Evolutionary conservation across 495 filamentous ascomycete genomes (phyloP).

Genomic region (Penicillium argentinense): DNA sequence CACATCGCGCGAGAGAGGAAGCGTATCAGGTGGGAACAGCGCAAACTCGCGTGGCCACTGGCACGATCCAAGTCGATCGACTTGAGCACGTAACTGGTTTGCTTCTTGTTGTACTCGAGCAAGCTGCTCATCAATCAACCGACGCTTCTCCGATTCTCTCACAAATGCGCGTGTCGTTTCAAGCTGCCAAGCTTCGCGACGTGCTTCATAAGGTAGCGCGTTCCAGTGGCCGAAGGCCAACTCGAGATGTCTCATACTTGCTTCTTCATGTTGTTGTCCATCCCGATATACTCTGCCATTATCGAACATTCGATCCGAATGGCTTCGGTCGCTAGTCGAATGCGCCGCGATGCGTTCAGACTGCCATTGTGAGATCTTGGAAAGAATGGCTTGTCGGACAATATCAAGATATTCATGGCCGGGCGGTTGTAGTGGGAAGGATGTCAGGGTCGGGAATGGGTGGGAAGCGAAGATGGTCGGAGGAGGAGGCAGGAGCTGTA

Average conservation of each 20-base stretch:
- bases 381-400: slow-evolving; percentile 61
- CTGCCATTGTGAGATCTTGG: slow-evolving; percentile 64
- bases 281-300: slow-evolving; percentile 45
- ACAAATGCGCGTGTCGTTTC: slow-evolving; percentile 73
- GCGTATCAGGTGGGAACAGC: slow-evolving; percentile 59
- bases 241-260: slow-evolving; percentile 63
- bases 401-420: slow-evolving; percentile 68
- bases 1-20: slow-evolving; percentile 55
- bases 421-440: slow-evolving; percentile 75
- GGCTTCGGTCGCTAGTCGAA: slow-evolving; percentile 25
- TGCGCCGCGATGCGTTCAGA: slow-evolving; percentile 37
- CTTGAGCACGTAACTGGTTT: slow-evolving; percentile 65
- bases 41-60: slow-evolving; percentile 73
- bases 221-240: slow-evolving; percentile 72
- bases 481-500: slow-evolving; percentile 76
- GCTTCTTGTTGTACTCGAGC: slow-evolving; percentile 68
- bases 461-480: slow-evolving; percentile 71
- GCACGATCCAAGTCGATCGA: slow-evolving; percentile 64
- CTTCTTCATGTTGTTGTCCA: slow-evolving; percentile 57
- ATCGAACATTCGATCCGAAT: slow-evolving; percentile 29
- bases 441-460: slow-evolving; percentile 65
- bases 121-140: slow-evolving; percentile 59
- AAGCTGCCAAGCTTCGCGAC: slow-evolving; percentile 70
- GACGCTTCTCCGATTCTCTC: slow-evolving; percentile 64
- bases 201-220: slow-evolving; percentile 51